Percentiles rank a stretch among this genome's conserved stretches.
phyloP scores from a whole-genome alignment of 306 rosid species.

The Cicer chorassanicum region DNA sequence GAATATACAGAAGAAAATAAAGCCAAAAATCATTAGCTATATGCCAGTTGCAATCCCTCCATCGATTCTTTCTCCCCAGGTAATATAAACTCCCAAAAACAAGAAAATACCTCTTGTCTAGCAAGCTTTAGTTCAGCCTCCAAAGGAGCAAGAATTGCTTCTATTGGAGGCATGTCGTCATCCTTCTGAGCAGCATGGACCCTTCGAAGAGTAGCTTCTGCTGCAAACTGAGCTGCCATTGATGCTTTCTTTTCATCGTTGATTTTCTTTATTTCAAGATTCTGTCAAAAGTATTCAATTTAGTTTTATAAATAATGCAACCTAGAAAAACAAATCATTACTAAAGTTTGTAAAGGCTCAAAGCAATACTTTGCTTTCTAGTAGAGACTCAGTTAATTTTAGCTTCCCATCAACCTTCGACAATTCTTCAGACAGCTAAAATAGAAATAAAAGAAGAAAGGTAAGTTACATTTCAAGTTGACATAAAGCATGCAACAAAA shows the following conservation, averaged over 20 bases:
- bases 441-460: constrained; percentile 27
- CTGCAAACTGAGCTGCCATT: constrained; percentile 98
- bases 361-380: constrained; percentile 83
- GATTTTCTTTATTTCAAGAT: constrained; percentile 95
- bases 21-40: constrained; percentile 20
- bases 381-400: constrained; percentile 85
- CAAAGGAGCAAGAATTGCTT: constrained; percentile 94
- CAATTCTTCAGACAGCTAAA: constrained; percentile 86
- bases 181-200: constrained; percentile 98
- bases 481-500: constrained; percentile 19
- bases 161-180: constrained; percentile 99
- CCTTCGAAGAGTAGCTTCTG: constrained; percentile 96
- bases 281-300: constrained; percentile 59
- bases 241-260: constrained; percentile 98
- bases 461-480: constrained; percentile 43
- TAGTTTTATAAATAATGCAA: constrained; percentile 34
- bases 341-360: constrained; percentile 42
- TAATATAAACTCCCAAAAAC: constrained; percentile 33
- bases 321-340: constrained; percentile 22
- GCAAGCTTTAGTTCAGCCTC: constrained; percentile 98
- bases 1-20: constrained; percentile 35
- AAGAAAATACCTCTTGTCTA: constrained; percentile 73
- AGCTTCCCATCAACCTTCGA: constrained; percentile 88
- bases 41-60: constrained; percentile 4
- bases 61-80: constrained; percentile 13